A percentile compares a stretch with the other conserved stretches of the same genome.
Conservation (phyloP, 129 eudicot genomes). For the Ambrosia trifida region DNA sequence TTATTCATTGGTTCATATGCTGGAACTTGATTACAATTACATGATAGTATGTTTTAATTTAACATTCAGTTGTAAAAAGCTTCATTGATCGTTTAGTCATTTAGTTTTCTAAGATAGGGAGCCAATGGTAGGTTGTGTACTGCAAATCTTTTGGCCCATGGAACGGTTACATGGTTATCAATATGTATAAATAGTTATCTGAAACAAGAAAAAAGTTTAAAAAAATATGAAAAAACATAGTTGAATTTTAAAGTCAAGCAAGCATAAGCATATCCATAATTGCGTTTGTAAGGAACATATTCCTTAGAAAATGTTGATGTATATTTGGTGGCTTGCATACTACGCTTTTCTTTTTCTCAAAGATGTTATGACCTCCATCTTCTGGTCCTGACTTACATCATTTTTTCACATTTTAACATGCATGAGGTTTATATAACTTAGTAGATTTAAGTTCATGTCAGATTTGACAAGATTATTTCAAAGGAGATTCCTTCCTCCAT, state of each 20-base stretch:
- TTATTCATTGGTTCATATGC: not conserved
- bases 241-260: not conserved
- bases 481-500: conserved; percentile 82
- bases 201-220: not conserved
- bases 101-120: not conserved
- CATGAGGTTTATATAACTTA: conserved; percentile 3
- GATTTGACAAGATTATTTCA: conserved; percentile 90
- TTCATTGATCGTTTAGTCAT: not conserved
- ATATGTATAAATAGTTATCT: too few relatives aligned
- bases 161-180: too few relatives aligned
- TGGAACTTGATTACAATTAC: not conserved
- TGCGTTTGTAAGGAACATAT: not conserved
- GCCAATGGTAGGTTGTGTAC: too few relatives aligned
- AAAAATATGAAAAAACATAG: not conserved
- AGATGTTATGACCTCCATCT: too few relatives aligned
- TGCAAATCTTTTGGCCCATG: too few relatives aligned
- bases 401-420: not conserved
- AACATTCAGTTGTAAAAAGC: not conserved
- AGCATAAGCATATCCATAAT: not conserved
- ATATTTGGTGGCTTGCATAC: not conserved
- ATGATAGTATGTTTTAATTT: not conserved
- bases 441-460: too few relatives aligned
- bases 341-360: not conserved
- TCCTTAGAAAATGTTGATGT: not conserved
- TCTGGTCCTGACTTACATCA: too few relatives aligned